Conservation (phyloP, 805 yeast genomes). For the Wickerhamiella allomyrinae region DNA sequence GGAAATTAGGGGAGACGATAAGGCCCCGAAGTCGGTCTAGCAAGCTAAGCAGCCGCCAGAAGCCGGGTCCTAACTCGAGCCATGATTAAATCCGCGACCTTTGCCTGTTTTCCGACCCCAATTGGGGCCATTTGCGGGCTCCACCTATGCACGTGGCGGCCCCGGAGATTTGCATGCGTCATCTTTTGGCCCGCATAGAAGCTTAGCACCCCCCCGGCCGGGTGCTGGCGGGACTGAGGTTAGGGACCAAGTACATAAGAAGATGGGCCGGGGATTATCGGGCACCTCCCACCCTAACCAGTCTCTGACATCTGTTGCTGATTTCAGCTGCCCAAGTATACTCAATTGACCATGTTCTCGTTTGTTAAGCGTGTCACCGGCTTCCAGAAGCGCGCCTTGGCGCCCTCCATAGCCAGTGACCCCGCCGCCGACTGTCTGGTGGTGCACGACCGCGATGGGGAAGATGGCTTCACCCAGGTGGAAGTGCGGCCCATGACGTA, state of each 20-base stretch:
- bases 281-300: background rate
- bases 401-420: background rate
- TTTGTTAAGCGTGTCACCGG: conserved; percentile 5
- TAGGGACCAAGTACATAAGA: background rate
- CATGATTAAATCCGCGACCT: too few species aligned
- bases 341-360: conserved; percentile 3
- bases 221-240: too few species aligned
- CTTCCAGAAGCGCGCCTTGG: background rate
- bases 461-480: conserved; percentile 34
- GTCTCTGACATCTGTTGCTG: background rate
- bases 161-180: too few species aligned
- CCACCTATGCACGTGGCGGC: too few species aligned
- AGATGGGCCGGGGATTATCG: background rate
- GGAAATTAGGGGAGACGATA: too few species aligned
- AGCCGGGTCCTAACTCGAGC: too few species aligned
- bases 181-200: too few species aligned
- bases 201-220: too few species aligned
- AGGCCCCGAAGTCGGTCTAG: too few species aligned
- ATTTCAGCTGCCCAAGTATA: background rate
- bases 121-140: too few species aligned
- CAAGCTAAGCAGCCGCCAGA: too few species aligned
- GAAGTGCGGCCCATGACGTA: conserved; percentile 36
- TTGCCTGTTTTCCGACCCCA: too few species aligned
- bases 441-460: conserved; percentile 14
- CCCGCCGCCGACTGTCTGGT: conserved; percentile 5